Conservation (phyloP, 2,329 filamentous ascomycete genomes). For the Davidsoniella virescens region DNA sequence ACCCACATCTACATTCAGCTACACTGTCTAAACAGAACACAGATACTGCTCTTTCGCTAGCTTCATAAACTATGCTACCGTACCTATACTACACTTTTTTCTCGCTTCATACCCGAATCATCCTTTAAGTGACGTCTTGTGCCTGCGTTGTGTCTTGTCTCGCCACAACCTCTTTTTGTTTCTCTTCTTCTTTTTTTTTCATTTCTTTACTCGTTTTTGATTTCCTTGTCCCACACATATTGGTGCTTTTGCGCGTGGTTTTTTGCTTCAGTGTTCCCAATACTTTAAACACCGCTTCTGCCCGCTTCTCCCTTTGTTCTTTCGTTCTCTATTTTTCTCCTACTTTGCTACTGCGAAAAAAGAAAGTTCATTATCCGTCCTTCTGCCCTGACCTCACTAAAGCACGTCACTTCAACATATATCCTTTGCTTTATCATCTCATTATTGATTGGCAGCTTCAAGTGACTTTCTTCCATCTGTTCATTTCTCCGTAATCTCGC, state of each 20-base stretch:
- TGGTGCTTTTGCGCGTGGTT: neutral
- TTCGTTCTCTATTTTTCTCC: neutral
- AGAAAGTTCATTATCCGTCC: too few relatives aligned
- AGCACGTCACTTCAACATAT: too few relatives aligned
- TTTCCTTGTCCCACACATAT: neutral
- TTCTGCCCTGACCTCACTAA: too few relatives aligned
- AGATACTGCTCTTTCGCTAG: neutral
- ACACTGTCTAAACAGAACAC: neutral
- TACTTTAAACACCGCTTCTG: neutral
- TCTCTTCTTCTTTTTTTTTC: constrained; percentile 13
- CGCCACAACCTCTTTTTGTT: constrained; percentile 17
- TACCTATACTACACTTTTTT: too few relatives aligned
- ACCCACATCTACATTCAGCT: too few relatives aligned
- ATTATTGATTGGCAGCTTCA: too few relatives aligned
- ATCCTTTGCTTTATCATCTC: too few relatives aligned
- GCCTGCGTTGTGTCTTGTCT: neutral
- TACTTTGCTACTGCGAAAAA: neutral
- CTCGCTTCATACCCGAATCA: too few relatives aligned
- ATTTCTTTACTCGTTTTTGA: neutral
- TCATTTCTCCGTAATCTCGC: too few relatives aligned
- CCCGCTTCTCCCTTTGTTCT: neutral
- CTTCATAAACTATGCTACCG: constrained; percentile 2
- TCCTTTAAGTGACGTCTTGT: too few relatives aligned
- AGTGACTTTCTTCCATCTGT: too few relatives aligned
- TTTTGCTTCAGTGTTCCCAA: neutral